Percentiles rank a stretch among this genome's conserved stretches.
Conservation (phyloP, 495 filamentous ascomycete species). For the Penicillium paradoxum region DNA sequence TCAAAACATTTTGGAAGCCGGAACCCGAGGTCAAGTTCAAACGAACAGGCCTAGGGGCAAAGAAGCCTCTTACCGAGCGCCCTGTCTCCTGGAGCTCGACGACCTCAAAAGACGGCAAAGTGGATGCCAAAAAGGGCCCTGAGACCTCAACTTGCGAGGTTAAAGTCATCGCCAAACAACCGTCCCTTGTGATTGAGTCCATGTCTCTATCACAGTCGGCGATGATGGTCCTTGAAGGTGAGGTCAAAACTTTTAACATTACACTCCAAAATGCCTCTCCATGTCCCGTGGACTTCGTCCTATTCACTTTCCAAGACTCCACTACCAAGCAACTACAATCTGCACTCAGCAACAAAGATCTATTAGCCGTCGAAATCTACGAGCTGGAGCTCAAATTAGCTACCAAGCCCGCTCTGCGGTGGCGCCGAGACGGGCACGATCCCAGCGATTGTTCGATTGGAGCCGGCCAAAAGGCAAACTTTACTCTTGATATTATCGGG, state of each 20-base stretch:
- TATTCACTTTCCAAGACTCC: slow-evolving; percentile 87
- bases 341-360: slow-evolving; percentile 68
- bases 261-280: slow-evolving; percentile 76
- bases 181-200: slow-evolving; percentile 66
- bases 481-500: slow-evolving; percentile 80
- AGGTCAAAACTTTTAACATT: slow-evolving; percentile 69
- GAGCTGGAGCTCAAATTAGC: slow-evolving; percentile 76
- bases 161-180: slow-evolving; percentile 73
- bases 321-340: slow-evolving; percentile 70
- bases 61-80: slow-evolving; percentile 49
- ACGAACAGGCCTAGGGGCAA: slow-evolving; percentile 58
- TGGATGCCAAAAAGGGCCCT: slow-evolving; percentile 32
- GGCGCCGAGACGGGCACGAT: slow-evolving; percentile 50
- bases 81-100: slow-evolving; percentile 53
- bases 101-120: slow-evolving; percentile 39
- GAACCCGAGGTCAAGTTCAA: slow-evolving; percentile 70
- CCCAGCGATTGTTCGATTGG: slow-evolving; percentile 52
- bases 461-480: slow-evolving; percentile 63
- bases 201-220: slow-evolving; percentile 79
- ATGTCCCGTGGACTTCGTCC: slow-evolving; percentile 72
- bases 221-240: slow-evolving; percentile 87
- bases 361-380: slow-evolving; percentile 71
- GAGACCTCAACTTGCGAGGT: slow-evolving; percentile 41
- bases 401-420: slow-evolving; percentile 66
- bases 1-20: slow-evolving; percentile 68